These are phyloP conservation scores for Phaeosphaeria sp. DNA, from an alignment of 2,329 filamentous ascomycete species.

Conservation along the genomic window DNA sequence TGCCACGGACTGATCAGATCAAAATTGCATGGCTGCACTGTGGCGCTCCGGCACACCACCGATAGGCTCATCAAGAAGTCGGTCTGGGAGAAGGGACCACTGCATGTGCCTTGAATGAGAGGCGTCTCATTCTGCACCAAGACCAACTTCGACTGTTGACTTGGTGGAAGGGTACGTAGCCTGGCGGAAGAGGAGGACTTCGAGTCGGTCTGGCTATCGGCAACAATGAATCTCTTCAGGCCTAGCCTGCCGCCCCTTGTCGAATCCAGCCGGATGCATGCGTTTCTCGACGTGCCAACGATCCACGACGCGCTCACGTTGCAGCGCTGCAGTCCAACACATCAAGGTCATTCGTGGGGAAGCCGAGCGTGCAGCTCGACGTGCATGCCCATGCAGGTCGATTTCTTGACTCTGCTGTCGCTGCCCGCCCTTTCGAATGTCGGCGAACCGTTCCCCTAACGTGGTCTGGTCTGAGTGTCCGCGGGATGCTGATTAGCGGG, in stretches of 20 bases:
- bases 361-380: constrained; percentile 19
- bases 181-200: constrained; percentile 12
- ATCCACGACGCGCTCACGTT: constrained; percentile 21
- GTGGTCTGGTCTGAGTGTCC: constrained; percentile 21
- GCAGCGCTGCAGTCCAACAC: constrained; percentile 10
- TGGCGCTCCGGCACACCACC: background rate
- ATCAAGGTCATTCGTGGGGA: constrained; percentile 17
- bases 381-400: constrained; percentile 26
- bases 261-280: constrained; percentile 24
- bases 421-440: constrained; percentile 32
- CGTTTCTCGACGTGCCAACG: constrained; percentile 15
- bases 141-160: constrained; percentile 15
- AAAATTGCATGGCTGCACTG: constrained; percentile 2
- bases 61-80: background rate
- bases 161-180: background rate
- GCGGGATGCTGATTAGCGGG: constrained; percentile 32
- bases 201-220: constrained; percentile 43
- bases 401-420: constrained; percentile 19
- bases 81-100: background rate
- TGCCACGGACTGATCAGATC: constrained; percentile 3
- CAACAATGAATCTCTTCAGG: constrained; percentile 18
- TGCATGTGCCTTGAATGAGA: background rate
- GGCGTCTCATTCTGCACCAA: constrained; percentile 1
- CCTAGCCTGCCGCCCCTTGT: constrained; percentile 26
- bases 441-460: constrained; percentile 13